phyloP scores from a whole-genome alignment of 768 basidiomycete species.

The Boletellus emodensis region DNA sequence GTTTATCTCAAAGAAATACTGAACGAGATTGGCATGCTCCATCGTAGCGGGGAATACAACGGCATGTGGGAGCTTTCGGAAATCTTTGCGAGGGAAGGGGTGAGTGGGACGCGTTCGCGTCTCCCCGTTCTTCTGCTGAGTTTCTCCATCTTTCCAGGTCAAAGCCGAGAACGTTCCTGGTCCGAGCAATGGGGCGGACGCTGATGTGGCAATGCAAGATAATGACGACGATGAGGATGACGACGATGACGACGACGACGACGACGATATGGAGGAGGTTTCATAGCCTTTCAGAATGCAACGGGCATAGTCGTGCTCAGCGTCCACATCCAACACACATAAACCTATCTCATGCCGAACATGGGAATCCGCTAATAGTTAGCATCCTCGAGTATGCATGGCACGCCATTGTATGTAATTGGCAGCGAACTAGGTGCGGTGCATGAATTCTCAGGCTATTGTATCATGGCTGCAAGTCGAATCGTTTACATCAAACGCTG shows the following conservation, averaged over 20 bases:
- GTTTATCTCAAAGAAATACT: slow-evolving; percentile 83
- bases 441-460: too few relatives aligned
- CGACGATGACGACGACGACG: slow-evolving; percentile 33
- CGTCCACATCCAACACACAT: neutral
- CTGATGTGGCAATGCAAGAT: slow-evolving; percentile 37
- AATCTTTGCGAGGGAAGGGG: slow-evolving; percentile 63
- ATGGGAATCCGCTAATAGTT: neutral
- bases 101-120: slow-evolving; percentile 28
- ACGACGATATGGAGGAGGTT: slow-evolving; percentile 70
- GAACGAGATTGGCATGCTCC: slow-evolving; percentile 67
- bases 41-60: slow-evolving; percentile 76
- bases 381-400: too few relatives aligned
- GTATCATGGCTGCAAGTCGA: too few relatives aligned
- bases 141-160: slow-evolving; percentile 27
- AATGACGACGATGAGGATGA: slow-evolving; percentile 51
- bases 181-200: slow-evolving; percentile 27
- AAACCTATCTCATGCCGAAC: neutral
- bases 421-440: too few relatives aligned
- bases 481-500: too few relatives aligned
- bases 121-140: slow-evolving; percentile 4
- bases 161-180: slow-evolving; percentile 46
- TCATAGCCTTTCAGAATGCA: slow-evolving; percentile 35
- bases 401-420: too few relatives aligned
- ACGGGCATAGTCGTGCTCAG: neutral
- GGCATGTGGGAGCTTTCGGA: slow-evolving; percentile 79